Percentiles rank a stretch among this genome's conserved stretches.
Conservation (phyloP, 1,139 yeast genomes). For the Suhomyces bolitotheri region DNA sequence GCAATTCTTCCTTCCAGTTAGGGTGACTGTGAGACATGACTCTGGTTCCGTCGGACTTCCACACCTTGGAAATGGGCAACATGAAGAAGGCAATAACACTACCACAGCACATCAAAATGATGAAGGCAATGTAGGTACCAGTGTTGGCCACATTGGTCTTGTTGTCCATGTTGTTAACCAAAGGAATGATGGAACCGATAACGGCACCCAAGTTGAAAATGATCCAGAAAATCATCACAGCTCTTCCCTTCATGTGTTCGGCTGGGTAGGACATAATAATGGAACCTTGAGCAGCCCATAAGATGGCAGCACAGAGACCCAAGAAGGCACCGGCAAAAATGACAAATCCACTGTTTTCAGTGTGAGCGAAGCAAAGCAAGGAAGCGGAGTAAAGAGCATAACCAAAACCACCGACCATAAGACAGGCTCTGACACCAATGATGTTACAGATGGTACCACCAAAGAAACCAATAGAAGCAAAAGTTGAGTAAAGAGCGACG, state of each 20-base stretch:
- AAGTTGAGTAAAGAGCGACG: constrained; percentile 57
- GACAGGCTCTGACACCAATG: constrained; percentile 50
- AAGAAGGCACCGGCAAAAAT: constrained; percentile 61
- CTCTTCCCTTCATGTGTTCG: constrained; percentile 55
- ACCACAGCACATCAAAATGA: constrained; percentile 55
- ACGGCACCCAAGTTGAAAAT: constrained; percentile 67
- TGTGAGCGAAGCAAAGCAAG: constrained; percentile 50
- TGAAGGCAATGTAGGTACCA: constrained; percentile 59
- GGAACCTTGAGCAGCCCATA: constrained; percentile 66
- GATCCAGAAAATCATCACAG: constrained; percentile 60
- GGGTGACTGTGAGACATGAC: constrained; percentile 50
- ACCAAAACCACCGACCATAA: constrained; percentile 57
- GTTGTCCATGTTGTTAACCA: constrained; percentile 49
- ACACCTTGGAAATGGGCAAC: constrained; percentile 53
- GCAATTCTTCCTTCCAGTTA: constrained; percentile 47
- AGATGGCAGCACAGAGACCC: constrained; percentile 56
- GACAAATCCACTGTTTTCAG: constrained; percentile 52
- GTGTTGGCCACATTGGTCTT: constrained; percentile 43
- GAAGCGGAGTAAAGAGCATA: constrained; percentile 57
- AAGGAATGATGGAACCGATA: constrained; percentile 56
- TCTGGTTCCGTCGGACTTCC: constrained; percentile 53
- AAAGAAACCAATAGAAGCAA: constrained; percentile 59
- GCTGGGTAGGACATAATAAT: constrained; percentile 59
- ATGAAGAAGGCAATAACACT: constrained; percentile 45
- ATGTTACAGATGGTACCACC: constrained; percentile 60